Conservation (phyloP, 2,329 filamentous ascomycete species). For the Claviceps maximensis region DNA sequence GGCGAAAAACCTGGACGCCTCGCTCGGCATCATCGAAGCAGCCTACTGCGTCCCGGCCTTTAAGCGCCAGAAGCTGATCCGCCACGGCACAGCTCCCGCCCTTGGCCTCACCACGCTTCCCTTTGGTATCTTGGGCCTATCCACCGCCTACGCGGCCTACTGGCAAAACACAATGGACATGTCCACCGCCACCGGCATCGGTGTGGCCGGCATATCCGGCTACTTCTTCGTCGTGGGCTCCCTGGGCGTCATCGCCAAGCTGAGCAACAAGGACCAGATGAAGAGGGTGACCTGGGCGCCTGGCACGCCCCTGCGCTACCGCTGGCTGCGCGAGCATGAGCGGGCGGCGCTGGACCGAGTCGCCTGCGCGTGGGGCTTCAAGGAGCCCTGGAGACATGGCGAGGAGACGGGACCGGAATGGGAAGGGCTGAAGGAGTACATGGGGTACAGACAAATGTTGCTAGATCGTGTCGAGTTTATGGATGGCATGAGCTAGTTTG, state of each 20-base stretch:
- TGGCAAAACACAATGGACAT: slow-evolving; percentile 61
- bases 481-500: slow-evolving; percentile 61
- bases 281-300: slow-evolving; percentile 79
- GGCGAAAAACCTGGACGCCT: slow-evolving; percentile 62
- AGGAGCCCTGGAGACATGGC: slow-evolving; percentile 63
- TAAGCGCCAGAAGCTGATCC: slow-evolving; percentile 52
- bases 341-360: slow-evolving; percentile 75
- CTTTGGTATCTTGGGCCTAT: slow-evolving; percentile 55
- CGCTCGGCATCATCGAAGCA: slow-evolving; percentile 61
- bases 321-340: slow-evolving; percentile 87
- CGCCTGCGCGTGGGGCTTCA: slow-evolving; percentile 84
- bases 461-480: slow-evolving; percentile 81
- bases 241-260: slow-evolving; percentile 70
- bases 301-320: slow-evolving; percentile 64
- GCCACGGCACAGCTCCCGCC: slow-evolving; percentile 47
- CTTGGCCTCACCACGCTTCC: slow-evolving; percentile 47
- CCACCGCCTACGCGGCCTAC: slow-evolving; percentile 34
- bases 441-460: slow-evolving; percentile 74
- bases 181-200: slow-evolving; percentile 58
- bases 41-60: slow-evolving; percentile 56
- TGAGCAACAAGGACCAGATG: slow-evolving; percentile 91
- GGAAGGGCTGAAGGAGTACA: slow-evolving; percentile 73
- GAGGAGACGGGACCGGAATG: slow-evolving; percentile 89
- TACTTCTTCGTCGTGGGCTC: slow-evolving; percentile 73
- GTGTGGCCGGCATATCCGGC: slow-evolving; percentile 67